These are phyloP conservation scores for Mycena metata DNA, from an alignment of 768 basidiomycete species.

Conservation along the genomic window DNA sequence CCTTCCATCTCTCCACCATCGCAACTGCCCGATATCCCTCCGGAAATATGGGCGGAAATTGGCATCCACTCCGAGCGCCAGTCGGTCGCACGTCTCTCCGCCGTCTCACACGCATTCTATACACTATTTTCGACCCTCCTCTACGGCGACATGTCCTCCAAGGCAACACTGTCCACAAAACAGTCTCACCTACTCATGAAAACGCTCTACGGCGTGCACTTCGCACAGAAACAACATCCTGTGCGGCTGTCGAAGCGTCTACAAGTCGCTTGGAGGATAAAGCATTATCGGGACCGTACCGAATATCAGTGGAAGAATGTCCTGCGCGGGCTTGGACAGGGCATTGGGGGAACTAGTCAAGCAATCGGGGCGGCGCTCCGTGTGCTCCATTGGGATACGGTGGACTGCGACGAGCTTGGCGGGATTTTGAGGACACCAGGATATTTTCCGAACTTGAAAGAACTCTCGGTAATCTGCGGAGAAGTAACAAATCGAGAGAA, in stretches of 20 bases:
- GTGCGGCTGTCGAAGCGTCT: not conserved
- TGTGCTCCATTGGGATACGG: not conserved
- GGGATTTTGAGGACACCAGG: not conserved
- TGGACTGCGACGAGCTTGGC: not conserved
- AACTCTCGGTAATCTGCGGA: not conserved
- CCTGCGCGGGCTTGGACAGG: too few species aligned
- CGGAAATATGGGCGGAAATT: slow-evolving; percentile 7
- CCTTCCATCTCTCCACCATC: too few species aligned
- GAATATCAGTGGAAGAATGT: too few species aligned
- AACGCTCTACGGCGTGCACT: not conserved
- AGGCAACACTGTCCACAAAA: not conserved
- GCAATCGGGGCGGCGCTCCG: not conserved
- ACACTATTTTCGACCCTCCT: slow-evolving; percentile 1
- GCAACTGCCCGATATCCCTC: slow-evolving; percentile 9
- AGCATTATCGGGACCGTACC: too few species aligned
- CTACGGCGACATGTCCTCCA: not conserved
- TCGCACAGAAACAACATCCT: not conserved
- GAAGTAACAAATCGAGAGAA: too few species aligned
- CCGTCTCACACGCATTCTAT: slow-evolving; percentile 9
- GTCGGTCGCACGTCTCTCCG: not conserved
- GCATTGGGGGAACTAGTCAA: too few species aligned
- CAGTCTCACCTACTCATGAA: not conserved
- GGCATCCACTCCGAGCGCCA: not conserved
- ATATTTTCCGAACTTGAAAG: slow-evolving; percentile 8
- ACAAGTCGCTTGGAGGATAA: too few species aligned